Base-by-base conservation (phyloP, 2,329 filamentous ascomycete genomes). In the Aureobasidium zeae region DNA sequence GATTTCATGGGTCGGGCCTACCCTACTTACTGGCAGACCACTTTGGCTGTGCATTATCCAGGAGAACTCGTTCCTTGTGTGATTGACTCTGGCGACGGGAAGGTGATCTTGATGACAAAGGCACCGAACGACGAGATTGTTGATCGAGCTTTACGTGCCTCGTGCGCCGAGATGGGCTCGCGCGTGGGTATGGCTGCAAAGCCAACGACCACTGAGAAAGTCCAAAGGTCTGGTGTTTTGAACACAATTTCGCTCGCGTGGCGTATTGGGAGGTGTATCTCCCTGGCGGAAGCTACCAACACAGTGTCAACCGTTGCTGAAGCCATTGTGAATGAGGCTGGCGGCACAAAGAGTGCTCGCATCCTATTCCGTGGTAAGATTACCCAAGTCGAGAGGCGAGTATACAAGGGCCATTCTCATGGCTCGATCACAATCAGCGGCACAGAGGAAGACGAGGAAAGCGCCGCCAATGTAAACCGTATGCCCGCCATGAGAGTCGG, bases 311-410 rank as follows among this genome's bases (percentile, higher is more conserved):
- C 59, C 10, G 72, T 79, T 2, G 74, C 74, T 1, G 73, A 79
- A 57, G 65, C 65, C 2, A 78, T 80, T 47, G 67, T 80, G 12
- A 64, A 71, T 0, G 74, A 77, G 55, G 73, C 72, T 21, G 76
- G 76, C 4, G 76, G 76, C 0, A 52, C 62, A 0, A 62, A 63
- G 4, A 67, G 69, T 0, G 77, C 73, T 1, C 72, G 66, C 48
- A 68, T 80, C 7, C 52, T 81, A n/a, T 80, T 74, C 62, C 69
- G 73, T 46, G 77, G 78, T 20, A 81, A 81, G 61, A 79, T 81
- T 49, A 66, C 77, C 15, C 69, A 69, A 1, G 76, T 81, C 0
- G 71, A 79, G 55, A 63, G 76, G 28, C 66, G 67, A 1, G 54
- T 79, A 30, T 68, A 68, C 49, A 73, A 70, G 53, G 76, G 77